Evolutionary conservation across 163 green algal genomes (phyloP), one percentile per base, ranked within the genome.

Genomic region (Coccomyxa subellipsoidea): DNA sequence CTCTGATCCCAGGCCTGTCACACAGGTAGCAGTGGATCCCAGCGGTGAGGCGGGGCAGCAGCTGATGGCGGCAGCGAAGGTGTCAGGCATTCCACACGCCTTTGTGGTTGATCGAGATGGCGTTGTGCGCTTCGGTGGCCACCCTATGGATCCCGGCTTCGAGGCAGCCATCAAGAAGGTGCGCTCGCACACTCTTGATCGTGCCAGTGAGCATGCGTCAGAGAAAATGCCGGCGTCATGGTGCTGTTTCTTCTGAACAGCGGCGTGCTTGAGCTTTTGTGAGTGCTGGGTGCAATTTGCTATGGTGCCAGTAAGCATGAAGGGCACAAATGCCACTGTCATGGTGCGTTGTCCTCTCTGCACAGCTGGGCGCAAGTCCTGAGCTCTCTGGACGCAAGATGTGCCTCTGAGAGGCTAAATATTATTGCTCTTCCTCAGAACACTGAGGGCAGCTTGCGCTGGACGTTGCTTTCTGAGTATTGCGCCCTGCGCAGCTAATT

Each of bases 71-170:
- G 76, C 75, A n/a, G 85, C 85, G 6, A 7, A 27, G 5, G 85
- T 89, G 25, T 73, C 54, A 1, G 88, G 88, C 59, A 91, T 91
- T 38, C 88, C 88, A 0, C 82, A 88, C 66, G 86, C 84, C 37
- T 88, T 91, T 73, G 79, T 91, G 29, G 40, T 91, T 6, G 87
- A 89, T 34, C 9, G 34, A 29, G 31, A 32, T 1, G 82, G 81
- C 70, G 81, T 76, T 1, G 83, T 91, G 38, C 27, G 29, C 27
- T 86, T 88, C 83, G 79, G 77, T n/a, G 85, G 88, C 9, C 88
- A 91, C 77, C 88, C 88, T 12, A 83, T 83, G 40, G 82, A 90
- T 37, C 85, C 88, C 0, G 0, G 66, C 1, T 90, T 91, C 69
- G 82, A 84, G 32, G 34, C 77, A 4, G 53, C 75, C 15, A 73